Percentiles rank a stretch among this genome's conserved stretches.
Conservation (phyloP, 352 stramenopile genomes). For the Pythium phragmitis region DNA sequence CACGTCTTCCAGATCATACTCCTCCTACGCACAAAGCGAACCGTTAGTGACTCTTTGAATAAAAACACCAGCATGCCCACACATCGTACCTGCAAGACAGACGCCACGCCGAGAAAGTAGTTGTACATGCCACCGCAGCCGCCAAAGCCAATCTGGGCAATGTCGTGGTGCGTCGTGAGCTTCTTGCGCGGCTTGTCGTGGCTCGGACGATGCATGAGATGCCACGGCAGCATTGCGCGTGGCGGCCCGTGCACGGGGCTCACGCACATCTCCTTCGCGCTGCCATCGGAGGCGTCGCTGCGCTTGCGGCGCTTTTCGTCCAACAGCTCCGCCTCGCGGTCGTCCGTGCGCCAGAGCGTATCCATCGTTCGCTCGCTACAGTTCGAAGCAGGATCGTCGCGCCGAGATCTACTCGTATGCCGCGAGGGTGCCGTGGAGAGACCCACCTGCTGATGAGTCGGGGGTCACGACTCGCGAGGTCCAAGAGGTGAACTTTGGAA, state of each 20-base stretch:
- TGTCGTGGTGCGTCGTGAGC: constrained; percentile 54
- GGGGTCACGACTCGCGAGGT: neutral
- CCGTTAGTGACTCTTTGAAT: neutral
- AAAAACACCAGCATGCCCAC: neutral
- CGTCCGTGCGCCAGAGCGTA: constrained; percentile 38
- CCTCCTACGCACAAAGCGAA: constrained; percentile 35
- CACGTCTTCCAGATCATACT: constrained; percentile 69
- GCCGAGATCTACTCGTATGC: neutral
- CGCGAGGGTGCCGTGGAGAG: neutral
- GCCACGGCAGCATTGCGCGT: constrained; percentile 28
- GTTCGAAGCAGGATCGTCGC: too few relatives aligned
- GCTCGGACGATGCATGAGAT: constrained; percentile 32
- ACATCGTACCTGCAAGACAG: constrained; percentile 50
- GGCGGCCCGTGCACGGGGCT: constrained; percentile 20
- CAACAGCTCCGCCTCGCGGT: constrained; percentile 27
- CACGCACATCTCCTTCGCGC: constrained; percentile 4
- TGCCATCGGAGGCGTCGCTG: constrained; percentile 11
- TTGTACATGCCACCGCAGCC: constrained; percentile 88
- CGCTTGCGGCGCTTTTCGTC: constrained; percentile 21
- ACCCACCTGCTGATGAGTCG: neutral
- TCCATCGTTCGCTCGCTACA: constrained; percentile 25
- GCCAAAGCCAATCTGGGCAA: constrained; percentile 78
- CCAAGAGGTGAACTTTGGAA: constrained; percentile 16
- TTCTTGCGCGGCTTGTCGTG: constrained; percentile 35
- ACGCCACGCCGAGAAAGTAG: constrained; percentile 80